Conservation (phyloP, 192 early-diverging fungal species). For the Gigaspora rosea region DNA sequence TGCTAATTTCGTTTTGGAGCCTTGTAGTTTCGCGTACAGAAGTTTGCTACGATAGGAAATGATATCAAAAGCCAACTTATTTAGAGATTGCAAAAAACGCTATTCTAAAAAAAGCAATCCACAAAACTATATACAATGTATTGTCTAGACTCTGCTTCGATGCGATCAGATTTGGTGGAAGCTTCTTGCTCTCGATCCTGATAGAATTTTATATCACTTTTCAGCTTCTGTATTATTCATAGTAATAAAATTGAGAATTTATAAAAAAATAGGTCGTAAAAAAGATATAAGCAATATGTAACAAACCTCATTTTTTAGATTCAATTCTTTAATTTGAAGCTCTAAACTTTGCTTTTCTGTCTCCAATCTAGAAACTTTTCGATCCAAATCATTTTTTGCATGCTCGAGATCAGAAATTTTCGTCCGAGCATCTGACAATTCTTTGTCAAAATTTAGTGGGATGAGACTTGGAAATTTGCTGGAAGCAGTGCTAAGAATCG, state of each 20-base stretch:
- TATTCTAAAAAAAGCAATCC: background rate
- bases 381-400: conserved; percentile 1
- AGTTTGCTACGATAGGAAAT: background rate
- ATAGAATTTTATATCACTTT: background rate
- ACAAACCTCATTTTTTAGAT: background rate
- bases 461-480: background rate
- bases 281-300: background rate
- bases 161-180: background rate
- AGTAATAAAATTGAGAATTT: background rate
- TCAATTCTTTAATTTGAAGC: conserved; percentile 4
- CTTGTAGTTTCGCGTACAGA: background rate
- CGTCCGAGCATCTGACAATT: background rate
- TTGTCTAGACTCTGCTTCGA: background rate
- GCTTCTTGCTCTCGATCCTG: background rate
- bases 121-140: background rate
- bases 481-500: background rate
- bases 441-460: background rate
- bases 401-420: conserved; percentile 1
- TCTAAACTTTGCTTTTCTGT: background rate
- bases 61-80: background rate
- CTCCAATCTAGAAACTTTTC: conserved; percentile 3
- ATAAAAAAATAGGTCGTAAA: background rate
- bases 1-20: background rate
- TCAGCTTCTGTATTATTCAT: background rate
- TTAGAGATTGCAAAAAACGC: background rate